phyloP scores from a whole-genome alignment of 164 flowering plant species.

The Stephania cephalantha region DNA sequence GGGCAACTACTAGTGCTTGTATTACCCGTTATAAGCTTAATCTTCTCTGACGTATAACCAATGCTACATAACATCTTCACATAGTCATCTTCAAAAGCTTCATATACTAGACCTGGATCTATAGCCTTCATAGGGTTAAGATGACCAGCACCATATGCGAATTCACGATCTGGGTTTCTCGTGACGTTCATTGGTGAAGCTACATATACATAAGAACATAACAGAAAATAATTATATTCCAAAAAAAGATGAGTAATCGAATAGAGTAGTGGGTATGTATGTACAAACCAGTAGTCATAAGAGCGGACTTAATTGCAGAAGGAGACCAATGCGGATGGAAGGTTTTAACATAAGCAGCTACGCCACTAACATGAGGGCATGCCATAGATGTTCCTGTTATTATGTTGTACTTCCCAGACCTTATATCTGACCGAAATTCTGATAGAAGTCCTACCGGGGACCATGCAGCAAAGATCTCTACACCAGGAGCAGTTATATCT shows the following conservation, averaged over 20 bases:
- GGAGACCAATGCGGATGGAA: too few relatives aligned
- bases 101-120: too few relatives aligned
- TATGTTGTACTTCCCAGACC: background rate
- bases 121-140: too few relatives aligned
- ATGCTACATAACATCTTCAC: conserved; percentile 44
- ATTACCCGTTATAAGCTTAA: conserved; percentile 31
- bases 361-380: background rate
- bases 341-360: too few relatives aligned
- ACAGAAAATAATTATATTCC: too few relatives aligned
- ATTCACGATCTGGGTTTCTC: conserved; percentile 28
- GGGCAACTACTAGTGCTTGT: conserved; percentile 20
- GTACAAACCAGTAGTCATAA: too few relatives aligned
- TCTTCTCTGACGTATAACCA: conserved; percentile 21
- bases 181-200: conserved; percentile 1
- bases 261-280: too few relatives aligned
- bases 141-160: conserved; percentile 34
- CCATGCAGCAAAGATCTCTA: conserved; percentile 2
- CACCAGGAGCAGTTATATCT: conserved; percentile 4
- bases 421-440: background rate
- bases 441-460: background rate
- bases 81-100: conserved; percentile 22
- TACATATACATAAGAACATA: background rate
- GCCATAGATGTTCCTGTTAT: background rate
- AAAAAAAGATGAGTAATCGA: too few relatives aligned
- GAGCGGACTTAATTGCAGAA: too few relatives aligned